Evolutionary conservation across 2,329 filamentous ascomycete genomes (phyloP).

Genomic region (Capronia coronata): DNA sequence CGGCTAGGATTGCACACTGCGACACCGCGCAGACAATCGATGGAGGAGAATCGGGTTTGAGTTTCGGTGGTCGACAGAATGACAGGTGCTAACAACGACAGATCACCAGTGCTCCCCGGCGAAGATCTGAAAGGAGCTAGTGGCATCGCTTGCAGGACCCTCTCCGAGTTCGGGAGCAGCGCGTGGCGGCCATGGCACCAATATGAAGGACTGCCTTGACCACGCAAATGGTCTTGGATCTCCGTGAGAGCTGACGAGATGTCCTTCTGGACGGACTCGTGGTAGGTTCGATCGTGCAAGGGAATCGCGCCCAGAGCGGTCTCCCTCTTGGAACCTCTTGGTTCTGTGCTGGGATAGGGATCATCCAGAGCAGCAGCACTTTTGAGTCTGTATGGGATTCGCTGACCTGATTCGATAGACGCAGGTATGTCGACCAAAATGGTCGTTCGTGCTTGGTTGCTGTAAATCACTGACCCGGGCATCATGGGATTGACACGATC

Average conservation of each 20-base stretch:
- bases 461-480: constrained; percentile 42
- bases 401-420: constrained; percentile 52
- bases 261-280: constrained; percentile 25
- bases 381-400: constrained; percentile 33
- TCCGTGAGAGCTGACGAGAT: constrained; percentile 38
- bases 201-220: constrained; percentile 9
- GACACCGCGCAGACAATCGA: constrained; percentile 9
- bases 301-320: constrained; percentile 37
- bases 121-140: background rate
- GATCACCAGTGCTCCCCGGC: constrained; percentile 2
- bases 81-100: constrained; percentile 4
- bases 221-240: constrained; percentile 27
- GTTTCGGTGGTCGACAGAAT: constrained; percentile 20
- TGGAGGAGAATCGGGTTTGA: constrained; percentile 14
- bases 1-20: constrained; percentile 12
- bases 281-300: constrained; percentile 31
- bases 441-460: constrained; percentile 40
- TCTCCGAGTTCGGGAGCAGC: constrained; percentile 1
- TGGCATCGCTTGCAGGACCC: constrained; percentile 1
- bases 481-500: constrained; percentile 1
- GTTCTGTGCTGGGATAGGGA: constrained; percentile 48
- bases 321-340: constrained; percentile 43
- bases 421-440: constrained; percentile 53
- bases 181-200: background rate
- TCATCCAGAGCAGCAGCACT: constrained; percentile 42